Percentiles rank a stretch among this genome's conserved stretches.
Evolutionary conservation across 2,329 filamentous ascomycete genomes (phyloP).

Genomic region (Massarina eburnea): DNA sequence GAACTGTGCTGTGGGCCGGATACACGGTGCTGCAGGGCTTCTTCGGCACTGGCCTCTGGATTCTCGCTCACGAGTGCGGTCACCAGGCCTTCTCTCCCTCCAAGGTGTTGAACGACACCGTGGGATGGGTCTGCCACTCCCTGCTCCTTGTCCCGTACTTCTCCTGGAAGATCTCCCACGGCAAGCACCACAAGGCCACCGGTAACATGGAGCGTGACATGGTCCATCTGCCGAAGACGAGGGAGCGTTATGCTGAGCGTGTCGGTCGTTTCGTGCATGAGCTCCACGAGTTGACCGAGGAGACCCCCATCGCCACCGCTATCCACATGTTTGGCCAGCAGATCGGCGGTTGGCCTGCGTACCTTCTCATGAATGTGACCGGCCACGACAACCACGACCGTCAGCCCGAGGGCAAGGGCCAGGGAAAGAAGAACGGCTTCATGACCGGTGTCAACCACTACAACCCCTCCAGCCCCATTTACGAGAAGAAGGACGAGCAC

Average conservation of each 20-base stretch:
- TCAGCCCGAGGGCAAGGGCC: constrained; percentile 89
- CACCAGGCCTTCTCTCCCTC: constrained; percentile 97
- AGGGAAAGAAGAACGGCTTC: constrained; percentile 85
- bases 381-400: constrained; percentile 93
- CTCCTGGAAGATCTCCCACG: constrained; percentile 98
- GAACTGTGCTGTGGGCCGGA: constrained; percentile 65
- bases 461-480: constrained; percentile 82
- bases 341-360: constrained; percentile 89
- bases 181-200: constrained; percentile 99
- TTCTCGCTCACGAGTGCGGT: constrained; percentile 95
- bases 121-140: constrained; percentile 90
- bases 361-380: constrained; percentile 88
- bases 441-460: constrained; percentile 92
- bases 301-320: constrained; percentile 84
- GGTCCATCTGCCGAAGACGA: constrained; percentile 96
- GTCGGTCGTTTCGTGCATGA: constrained; percentile 77
- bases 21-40: constrained; percentile 86
- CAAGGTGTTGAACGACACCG: constrained; percentile 84
- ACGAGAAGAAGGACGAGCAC: constrained; percentile 86
- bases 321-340: constrained; percentile 78
- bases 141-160: constrained; percentile 92
- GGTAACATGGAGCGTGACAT: constrained; percentile 97
- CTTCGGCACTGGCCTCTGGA: constrained; percentile 92
- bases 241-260: constrained; percentile 75
- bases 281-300: constrained; percentile 85